Percentiles rank a stretch among this genome's conserved stretches.
phyloP scores from a whole-genome alignment of 257 asterid species.

The Solanum bulbocastanum region DNA sequence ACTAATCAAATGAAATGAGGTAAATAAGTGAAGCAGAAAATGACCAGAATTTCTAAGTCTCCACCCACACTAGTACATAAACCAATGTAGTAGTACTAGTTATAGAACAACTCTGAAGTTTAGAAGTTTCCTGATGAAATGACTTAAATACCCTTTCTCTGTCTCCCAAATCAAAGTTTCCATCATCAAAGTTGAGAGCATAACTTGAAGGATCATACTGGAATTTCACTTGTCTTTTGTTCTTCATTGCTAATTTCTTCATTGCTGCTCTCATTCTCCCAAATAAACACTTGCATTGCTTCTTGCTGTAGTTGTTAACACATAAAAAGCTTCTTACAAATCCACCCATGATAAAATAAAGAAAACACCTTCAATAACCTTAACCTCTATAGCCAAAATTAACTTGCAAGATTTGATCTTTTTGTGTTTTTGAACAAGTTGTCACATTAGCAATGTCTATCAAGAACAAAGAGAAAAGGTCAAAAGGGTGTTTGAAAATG shows the following conservation, averaged over 20 bases:
- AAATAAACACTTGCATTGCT: conserved; percentile 27
- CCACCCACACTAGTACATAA: neutral
- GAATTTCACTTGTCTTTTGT: conserved; percentile 1
- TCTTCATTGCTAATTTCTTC: conserved; percentile 18
- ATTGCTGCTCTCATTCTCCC: conserved; percentile 43
- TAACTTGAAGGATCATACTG: conserved; percentile 11
- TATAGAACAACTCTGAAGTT: neutral
- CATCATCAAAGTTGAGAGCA: conserved; percentile 13
- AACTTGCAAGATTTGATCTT: neutral
- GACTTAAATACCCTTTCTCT: neutral
- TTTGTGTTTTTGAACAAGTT: neutral
- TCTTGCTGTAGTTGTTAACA: conserved; percentile 17
- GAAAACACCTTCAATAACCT: neutral
- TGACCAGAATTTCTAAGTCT: neutral
- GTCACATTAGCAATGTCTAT: neutral
- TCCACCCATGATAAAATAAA: conserved; percentile 9
- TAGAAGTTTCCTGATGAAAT: neutral
- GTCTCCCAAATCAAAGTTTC: neutral
- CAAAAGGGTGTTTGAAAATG: neutral
- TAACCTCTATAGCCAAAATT: neutral
- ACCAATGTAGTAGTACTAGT: neutral
- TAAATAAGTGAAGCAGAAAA: neutral
- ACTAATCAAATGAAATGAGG: neutral
- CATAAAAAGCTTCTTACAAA: conserved; percentile 12
- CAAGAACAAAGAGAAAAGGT: neutral